Percentiles rank a stretch among this genome's conserved stretches.
phyloP scores from a whole-genome alignment of 441 rosid species.

The Jatropha podagrica region DNA sequence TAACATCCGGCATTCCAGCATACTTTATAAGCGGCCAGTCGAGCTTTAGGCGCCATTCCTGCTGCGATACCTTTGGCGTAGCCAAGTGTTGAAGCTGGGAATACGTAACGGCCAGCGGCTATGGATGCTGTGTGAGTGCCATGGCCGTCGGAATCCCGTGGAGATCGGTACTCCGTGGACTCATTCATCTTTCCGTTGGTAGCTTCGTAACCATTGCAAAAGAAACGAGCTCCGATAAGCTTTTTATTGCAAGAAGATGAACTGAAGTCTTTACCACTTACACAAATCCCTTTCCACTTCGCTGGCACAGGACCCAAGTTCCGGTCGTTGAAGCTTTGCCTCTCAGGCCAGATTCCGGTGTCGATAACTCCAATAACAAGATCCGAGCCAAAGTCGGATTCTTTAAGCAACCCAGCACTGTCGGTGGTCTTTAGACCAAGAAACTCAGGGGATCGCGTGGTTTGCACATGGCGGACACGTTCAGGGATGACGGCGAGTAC shows the following conservation, averaged over 20 bases:
- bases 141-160: conserved; percentile 90
- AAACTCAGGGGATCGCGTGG: conserved; percentile 84
- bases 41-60: conserved; percentile 77
- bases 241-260: conserved; percentile 61
- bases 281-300: conserved; percentile 82
- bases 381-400: conserved; percentile 93
- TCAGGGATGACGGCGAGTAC: conserved; percentile 68
- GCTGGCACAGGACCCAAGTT: conserved; percentile 60
- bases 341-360: conserved; percentile 88
- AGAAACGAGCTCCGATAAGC: conserved; percentile 75
- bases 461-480: conserved; percentile 61
- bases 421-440: conserved; percentile 73
- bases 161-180: conserved; percentile 64
- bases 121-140: conserved; percentile 88
- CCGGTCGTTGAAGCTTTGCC: conserved; percentile 69
- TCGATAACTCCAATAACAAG: conserved; percentile 84
- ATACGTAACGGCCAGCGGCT: conserved; percentile 67
- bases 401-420: conserved; percentile 73
- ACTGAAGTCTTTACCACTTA: conserved; percentile 43
- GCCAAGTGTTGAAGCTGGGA: conserved; percentile 60
- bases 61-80: conserved; percentile 72
- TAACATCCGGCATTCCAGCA: conserved; percentile 79
- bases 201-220: conserved; percentile 76
- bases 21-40: conserved; percentile 69
- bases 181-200: conserved; percentile 63